Evolutionary conservation across 768 basidiomycete genomes (phyloP).

Genomic region (Tephrocybe sp.): DNA sequence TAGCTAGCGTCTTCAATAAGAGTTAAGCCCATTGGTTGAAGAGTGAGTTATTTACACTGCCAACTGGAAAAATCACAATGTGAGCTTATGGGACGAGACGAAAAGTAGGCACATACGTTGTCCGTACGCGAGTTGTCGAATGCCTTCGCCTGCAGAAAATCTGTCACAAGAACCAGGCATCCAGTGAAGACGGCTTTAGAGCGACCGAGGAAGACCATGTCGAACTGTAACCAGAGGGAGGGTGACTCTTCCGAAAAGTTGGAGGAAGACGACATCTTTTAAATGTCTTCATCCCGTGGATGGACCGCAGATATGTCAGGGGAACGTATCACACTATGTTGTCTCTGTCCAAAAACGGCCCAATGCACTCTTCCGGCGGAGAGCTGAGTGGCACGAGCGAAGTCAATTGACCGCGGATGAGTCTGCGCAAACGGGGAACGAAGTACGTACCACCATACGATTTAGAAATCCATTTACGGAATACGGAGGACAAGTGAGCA

Average conservation of each 20-base stretch:
- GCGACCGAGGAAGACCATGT: slow-evolving; percentile 11
- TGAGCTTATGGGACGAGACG: not conserved
- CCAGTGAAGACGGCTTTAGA: slow-evolving; percentile 1
- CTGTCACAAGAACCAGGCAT: slow-evolving; percentile 3
- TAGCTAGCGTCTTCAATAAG: slow-evolving; percentile 29
- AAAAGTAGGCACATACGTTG: slow-evolving; percentile 27
- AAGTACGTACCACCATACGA: slow-evolving; percentile 5
- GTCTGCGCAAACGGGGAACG: slow-evolving; percentile 11
- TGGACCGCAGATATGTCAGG: too few relatives aligned
- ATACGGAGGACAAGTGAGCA: not conserved
- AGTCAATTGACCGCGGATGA: not conserved
- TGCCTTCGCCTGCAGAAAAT: slow-evolving; percentile 14
- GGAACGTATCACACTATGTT: too few relatives aligned
- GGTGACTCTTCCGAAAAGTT: not conserved
- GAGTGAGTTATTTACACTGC: slow-evolving; percentile 36
- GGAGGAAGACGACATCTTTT: too few relatives aligned
- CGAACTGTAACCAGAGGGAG: not conserved
- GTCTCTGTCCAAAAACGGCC: too few relatives aligned
- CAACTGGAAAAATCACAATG: slow-evolving; percentile 33
- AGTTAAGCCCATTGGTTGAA: not conserved
- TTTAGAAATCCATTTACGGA: not conserved
- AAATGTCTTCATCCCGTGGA: too few relatives aligned
- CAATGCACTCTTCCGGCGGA: too few relatives aligned
- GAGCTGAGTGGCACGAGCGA: not conserved
- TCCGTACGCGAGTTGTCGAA: slow-evolving; percentile 35